Base-by-base conservation (phyloP, 805 yeast species). In the Yamadazyma nakazawae region DNA sequence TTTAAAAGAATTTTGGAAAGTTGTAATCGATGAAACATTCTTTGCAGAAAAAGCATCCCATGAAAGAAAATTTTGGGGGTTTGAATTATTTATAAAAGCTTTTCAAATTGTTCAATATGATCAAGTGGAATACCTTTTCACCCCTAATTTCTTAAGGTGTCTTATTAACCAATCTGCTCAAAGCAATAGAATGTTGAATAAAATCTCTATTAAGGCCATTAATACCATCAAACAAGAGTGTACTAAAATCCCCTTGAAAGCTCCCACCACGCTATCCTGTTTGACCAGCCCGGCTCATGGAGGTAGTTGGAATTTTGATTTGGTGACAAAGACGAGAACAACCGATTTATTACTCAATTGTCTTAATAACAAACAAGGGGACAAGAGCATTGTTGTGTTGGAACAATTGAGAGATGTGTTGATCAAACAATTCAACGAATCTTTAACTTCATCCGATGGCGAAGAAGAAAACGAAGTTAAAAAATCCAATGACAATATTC, bases 21-120 rank as follows among this genome's bases (percentile, higher is more conserved):
- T 75, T 3, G 82, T 81, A 5, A 78, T 92, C 13, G 97, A 92
- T 60, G 94, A 89, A 56, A 77, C 85, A 3, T 79, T 87, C 49
- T 91, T 92, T 55, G 72, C 87, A 5, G 81, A 80, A 32, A 80
- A 83, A 53, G 75, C 96, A 0, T 89, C 97, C 1, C 79, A 84
- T 28, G 97, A 91, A 62, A 74, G 96, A 47, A 92, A 91, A 62
- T 87, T 76, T 63, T 79, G 88, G 78, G 98, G 97, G 0, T 81
- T 91, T 56, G 86, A 86, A 54, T 76, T 90, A 10, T 81, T 91
- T 50, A 72, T 67, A 36, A 68, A 74, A 43, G 73, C 81, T 46
- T 60, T 83, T 36, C 46, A 42, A 2, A 36, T 46, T 2, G 51
- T 67, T 5, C 44, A 55, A 2, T 49, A 48, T 1, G 19, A 54